Base-by-base conservation (phyloP, 2,329 filamentous ascomycete species). In the Nothophoma quercina region DNA sequence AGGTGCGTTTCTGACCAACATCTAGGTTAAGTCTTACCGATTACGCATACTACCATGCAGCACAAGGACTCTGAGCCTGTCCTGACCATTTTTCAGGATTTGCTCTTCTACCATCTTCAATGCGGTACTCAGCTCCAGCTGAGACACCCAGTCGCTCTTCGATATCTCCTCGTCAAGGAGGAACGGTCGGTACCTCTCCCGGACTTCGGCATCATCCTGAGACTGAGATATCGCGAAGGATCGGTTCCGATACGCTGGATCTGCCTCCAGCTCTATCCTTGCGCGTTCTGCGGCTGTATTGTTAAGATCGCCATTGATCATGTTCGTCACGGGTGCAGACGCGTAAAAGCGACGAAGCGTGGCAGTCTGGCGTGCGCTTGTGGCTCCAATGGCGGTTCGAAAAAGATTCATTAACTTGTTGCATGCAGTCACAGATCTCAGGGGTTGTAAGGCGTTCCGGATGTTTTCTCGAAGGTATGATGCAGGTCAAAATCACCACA, bases 31-130 rank as follows among this genome's bases (percentile, higher is more conserved):
- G 1, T 73, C 71, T 72, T 67, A 73, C 63, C 77, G 64, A 54
- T 68, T 71, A 8, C 85, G 75, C 32, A 88, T 70, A 63, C 84
- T 87, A 1, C 86, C 85, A 64, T 85, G 85, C 0, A 88, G 67
- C 0, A 88, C 83, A 1, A 88, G 72, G 1, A 88, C 79, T 51
- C 80, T 85, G 2, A 88, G 49, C 41, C 81, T 71, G 1, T 76
- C 60, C 1, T 72, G 70, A 1, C 59, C 54, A 0, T 70, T 72
- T 16, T 56, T 63, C 2, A 70, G 47, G 0, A 85, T 49, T 25
- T 85, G 71, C 5, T 75, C 65, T 34, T 81, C 77, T 0, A 80
- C 81, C 74, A 87, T 78, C 36, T 79, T 74, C 32, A 82, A 62
- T 1, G 69, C 79, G 0, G 81, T 83, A 29, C 75, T 78, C 4